These are phyloP conservation scores for Aristolochia fimbriata DNA, from an alignment of 164 flowering plant species.

Conservation along the genomic window DNA sequence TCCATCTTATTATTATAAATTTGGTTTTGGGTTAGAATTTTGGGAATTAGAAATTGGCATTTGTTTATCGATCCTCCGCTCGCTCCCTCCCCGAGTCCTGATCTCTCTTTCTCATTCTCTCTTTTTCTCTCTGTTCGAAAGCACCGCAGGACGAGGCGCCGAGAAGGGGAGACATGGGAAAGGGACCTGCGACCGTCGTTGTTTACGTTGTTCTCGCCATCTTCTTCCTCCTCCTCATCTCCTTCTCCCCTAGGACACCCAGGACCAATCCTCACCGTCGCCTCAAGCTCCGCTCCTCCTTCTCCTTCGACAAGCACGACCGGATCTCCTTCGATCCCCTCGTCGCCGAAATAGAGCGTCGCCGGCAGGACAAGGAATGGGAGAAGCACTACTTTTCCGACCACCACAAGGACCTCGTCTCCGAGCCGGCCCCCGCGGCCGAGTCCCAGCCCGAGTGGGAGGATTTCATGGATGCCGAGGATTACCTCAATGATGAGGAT, in stretches of 20 bases:
- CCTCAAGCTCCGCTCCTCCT: constrained; percentile 21
- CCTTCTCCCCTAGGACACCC: constrained; percentile 35
- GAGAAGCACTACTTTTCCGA: constrained; percentile 46
- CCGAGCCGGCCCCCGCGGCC: constrained; percentile 13
- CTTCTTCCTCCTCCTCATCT: constrained; percentile 48
- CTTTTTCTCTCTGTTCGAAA: too few relatives aligned
- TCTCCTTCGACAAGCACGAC: constrained; percentile 33
- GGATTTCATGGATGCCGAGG: constrained; percentile 86
- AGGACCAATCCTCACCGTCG: constrained; percentile 63
- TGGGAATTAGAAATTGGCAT: too few relatives aligned
- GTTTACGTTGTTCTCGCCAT: constrained; percentile 54
- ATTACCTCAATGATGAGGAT: constrained; percentile 79
- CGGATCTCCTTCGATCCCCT: constrained; percentile 79
- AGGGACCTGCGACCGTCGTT: constrained; percentile 19
- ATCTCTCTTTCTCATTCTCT: too few relatives aligned
- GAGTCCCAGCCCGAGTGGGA: constrained; percentile 92
- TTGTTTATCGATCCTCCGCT: too few relatives aligned
- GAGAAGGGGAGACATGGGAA: constrained; percentile 1
- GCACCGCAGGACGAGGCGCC: neutral
- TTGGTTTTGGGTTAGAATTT: too few relatives aligned
- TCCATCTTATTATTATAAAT: too few relatives aligned
- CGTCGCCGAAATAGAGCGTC: constrained; percentile 83
- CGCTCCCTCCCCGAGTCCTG: too few relatives aligned
- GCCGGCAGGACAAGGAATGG: constrained; percentile 74
- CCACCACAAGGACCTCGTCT: constrained; percentile 14